Evolutionary conservation across 2,329 filamentous ascomycete genomes (phyloP), one percentile per base, ranked within the genome.

Genomic region (Aureobasidium pullulans): DNA sequence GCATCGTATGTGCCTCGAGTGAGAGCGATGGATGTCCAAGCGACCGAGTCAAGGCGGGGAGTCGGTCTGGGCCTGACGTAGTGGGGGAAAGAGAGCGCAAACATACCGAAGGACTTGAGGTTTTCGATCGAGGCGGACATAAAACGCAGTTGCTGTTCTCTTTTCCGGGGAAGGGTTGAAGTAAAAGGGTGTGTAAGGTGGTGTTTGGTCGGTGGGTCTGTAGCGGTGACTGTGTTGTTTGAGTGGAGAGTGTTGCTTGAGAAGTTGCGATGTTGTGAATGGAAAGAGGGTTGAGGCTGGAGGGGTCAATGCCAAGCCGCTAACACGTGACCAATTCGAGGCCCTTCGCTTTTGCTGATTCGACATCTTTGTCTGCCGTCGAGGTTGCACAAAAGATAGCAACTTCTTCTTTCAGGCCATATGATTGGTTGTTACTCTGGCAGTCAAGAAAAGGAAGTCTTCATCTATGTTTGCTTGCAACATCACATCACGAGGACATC

Each of bases 61-160:
- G 37, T 19, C n/a, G 52, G 52, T 40, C 52, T 56, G 44, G 40
- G 52, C 52, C 52, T 56, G 47, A 61, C 60, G 60, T 54, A 59
- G 64, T 44, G 60, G 53, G 61, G 53, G 60, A 59, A 23, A 23
- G 62, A 64, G 66, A 66, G 65, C 64, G 68, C 62, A 49, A 40
- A 82, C 89, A 74, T 81, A 94, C 90, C 90, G 86, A 90, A 90
- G 83, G 87, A 86, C 86, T 94, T 94, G 81, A 95, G 88, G 85
- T 95, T 95, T 91, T 94, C 89, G 89, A 94, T 94, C 60, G 63
- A 57, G 58, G 62, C 65, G 86, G 90, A 94, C 90, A 95, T 94
- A 93, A 91, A 92, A 65, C 62, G 64, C 62, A 60, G 62, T 59
- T 49, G 48, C 34, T 62, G 52, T 56, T 59, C 46, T 60, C 50